Base-by-base conservation (phyloP, 129 eudicot species). In the Flaveria robusta region DNA sequence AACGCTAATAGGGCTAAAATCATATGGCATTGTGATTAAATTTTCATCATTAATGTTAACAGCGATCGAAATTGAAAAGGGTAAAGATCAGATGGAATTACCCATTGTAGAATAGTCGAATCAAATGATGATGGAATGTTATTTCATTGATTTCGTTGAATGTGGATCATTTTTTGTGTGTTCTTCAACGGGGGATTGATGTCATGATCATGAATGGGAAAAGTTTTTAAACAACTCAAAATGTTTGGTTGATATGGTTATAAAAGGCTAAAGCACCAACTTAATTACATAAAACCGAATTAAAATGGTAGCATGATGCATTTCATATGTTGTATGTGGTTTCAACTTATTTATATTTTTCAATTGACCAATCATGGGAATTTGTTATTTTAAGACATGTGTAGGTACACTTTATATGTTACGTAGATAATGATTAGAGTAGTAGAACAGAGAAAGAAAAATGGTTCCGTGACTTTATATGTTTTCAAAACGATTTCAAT, bases 91-190 rank as follows among this genome's bases (percentile, higher is more conserved):
- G 9, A 71, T 20, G 29, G 65, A 65, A 79, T 49, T 79, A 79
- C 82, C 82, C 82, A 79, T 79, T 41, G 65, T 65, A 64, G 67
- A 71, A 66, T 49, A 34, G 43, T 47, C 71, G 55, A 71, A 78
- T 78, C 72, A 79, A 79, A 71, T 64, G 64, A 62, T 49, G 77
- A 27, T 71, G 27, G 58, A 71, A 14, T 34, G 20, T 62, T 47
- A 49, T 71, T 51, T 51, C 67, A 79, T 79, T 49, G 46, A 37
- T 62, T 46, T 51, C 50, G 82, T 62, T 79, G 71, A 37, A 47
- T 62, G 0, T 4, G 51, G 51, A 70, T 24, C 54, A 11, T 46
- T 71, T 19, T 45, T 56, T 5, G 5, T 50, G 69, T 43, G 70
- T 70, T 78, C 42, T 27, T 77, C 20, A 46, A 34, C 7, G 79